These are phyloP conservation scores for Begonia masoniana DNA, from an alignment of 306 rosid species.

Conservation along the genomic window DNA sequence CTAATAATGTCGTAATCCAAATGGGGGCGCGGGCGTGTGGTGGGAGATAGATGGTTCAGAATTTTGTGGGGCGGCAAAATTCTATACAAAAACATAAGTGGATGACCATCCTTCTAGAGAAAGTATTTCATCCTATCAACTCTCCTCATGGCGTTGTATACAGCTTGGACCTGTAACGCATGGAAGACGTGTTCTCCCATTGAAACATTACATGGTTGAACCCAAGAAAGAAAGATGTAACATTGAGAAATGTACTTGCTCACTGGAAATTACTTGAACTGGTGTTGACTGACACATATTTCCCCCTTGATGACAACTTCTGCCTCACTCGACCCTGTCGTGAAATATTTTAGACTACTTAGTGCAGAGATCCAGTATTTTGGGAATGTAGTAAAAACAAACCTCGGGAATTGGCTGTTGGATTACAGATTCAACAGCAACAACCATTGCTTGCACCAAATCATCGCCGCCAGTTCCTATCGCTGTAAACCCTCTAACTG, in stretches of 20 bases:
- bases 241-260: conserved; percentile 47
- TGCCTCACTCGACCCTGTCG: conserved; percentile 75
- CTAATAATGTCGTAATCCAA: no score
- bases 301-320: conserved; percentile 74
- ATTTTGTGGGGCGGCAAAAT: no score
- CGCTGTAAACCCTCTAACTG: conserved; percentile 83
- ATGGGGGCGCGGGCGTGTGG: no score
- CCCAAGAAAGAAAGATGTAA: no score
- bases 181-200: conserved; percentile 11
- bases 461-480: conserved; percentile 90
- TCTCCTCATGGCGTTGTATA: conserved; percentile 95
- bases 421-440: conserved; percentile 82
- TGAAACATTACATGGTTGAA: neutral
- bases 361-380: no score
- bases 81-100: no score
- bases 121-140: conserved; percentile 96
- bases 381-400: neutral
- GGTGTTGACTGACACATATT: conserved; percentile 94
- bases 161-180: conserved; percentile 88
- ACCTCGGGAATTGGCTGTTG: conserved; percentile 81
- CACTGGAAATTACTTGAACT: conserved; percentile 80
- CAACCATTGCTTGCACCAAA: conserved; percentile 83
- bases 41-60: no score
- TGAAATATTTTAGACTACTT: no score
- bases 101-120: no score